Evolutionary conservation across 1,284 basidiomycete genomes (phyloP), one percentile per base, ranked within the genome.

Genomic region (Microbotryum saponariae): DNA sequence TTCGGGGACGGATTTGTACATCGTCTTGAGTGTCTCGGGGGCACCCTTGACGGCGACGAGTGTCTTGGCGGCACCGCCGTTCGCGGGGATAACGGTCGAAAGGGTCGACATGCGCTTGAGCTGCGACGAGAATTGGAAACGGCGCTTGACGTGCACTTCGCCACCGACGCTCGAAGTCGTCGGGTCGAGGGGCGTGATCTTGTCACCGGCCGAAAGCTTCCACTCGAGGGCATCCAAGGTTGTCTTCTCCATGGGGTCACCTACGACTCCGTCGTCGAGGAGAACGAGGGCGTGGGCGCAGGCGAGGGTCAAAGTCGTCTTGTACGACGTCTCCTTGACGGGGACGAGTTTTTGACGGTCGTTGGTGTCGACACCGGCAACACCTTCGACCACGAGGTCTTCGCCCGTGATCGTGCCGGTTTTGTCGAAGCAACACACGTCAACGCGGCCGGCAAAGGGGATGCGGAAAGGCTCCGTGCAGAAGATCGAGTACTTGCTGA

Each of bases 241-340:
- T 1, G 90, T 94, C 78, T 94, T 94, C 77, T 99, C 94, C 94
- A 99, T 99, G 0, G 96, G 94, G 74, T 99, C 96, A 18, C 94
- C 96, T 44, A 98, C 93, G 45, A 96, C 80, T 5, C 91, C 94
- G 72, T 82, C 82, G 69, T 91, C 89, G 46, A 99, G 82, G 56
- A 90, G 82, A 23, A 98, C 94, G 4, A 99, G 80, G 0, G 96
- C 93, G 73, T 99, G 96, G 0, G 96, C 93, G 8, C 91, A 86
- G 50, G 94, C 94, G 16, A 99, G 83, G 60, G 91, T 90, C 0
- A 90, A 79, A 3, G 85, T 89, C 0, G 94, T 97, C 66, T 91
- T 85, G 54, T 83, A 81, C 2, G 82, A 79, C 9, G 86, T 83
- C 57, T 88, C 82, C 66, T 85, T 87, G 54, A 97, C 86, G 54